Evolutionary conservation across 352 stramenopile genomes (phyloP).

Genomic region (Pythium guiyangense): DNA sequence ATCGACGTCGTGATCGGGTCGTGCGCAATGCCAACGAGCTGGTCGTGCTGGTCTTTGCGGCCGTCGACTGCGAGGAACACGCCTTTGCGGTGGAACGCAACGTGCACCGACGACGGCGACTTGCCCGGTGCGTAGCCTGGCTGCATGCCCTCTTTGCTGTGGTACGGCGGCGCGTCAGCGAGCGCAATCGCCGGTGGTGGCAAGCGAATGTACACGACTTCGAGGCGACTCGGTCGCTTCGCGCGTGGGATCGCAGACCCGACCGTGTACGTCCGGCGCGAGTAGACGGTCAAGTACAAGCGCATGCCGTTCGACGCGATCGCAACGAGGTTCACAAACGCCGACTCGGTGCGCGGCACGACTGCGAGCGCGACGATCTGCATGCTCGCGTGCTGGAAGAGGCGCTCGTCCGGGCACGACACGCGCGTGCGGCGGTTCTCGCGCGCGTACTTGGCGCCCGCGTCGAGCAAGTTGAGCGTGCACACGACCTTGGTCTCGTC

Average conservation of each 20-base stretch:
- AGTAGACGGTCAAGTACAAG: slow-evolving; percentile 91
- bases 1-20: slow-evolving; percentile 75
- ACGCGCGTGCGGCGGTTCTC: slow-evolving; percentile 79
- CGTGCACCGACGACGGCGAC: slow-evolving; percentile 71
- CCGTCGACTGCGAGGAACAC: slow-evolving; percentile 80
- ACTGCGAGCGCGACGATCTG: slow-evolving; percentile 69
- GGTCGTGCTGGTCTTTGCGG: slow-evolving; percentile 71
- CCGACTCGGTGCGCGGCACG: slow-evolving; percentile 64
- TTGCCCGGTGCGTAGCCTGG: slow-evolving; percentile 76
- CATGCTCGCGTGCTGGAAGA: slow-evolving; percentile 65
- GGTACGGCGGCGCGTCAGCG: slow-evolving; percentile 73
- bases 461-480: slow-evolving; percentile 60
- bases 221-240: slow-evolving; percentile 62
- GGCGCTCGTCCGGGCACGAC: slow-evolving; percentile 74
- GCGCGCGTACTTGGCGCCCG: slow-evolving; percentile 75
- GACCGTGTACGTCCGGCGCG: slow-evolving; percentile 44
- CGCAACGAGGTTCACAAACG: slow-evolving; percentile 89
- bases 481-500: slow-evolving; percentile 63
- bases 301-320: slow-evolving; percentile 91
- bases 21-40: slow-evolving; percentile 67
- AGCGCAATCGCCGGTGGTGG: slow-evolving; percentile 67
- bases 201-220: slow-evolving; percentile 80
- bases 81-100: slow-evolving; percentile 72
- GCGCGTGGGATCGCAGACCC: slow-evolving; percentile 28
- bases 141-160: slow-evolving; percentile 85